Percentiles rank a stretch among this genome's conserved stretches.
Evolutionary conservation across 2,329 filamentous ascomycete genomes (phyloP).

Genomic region (Cladophialophora psammophila): DNA sequence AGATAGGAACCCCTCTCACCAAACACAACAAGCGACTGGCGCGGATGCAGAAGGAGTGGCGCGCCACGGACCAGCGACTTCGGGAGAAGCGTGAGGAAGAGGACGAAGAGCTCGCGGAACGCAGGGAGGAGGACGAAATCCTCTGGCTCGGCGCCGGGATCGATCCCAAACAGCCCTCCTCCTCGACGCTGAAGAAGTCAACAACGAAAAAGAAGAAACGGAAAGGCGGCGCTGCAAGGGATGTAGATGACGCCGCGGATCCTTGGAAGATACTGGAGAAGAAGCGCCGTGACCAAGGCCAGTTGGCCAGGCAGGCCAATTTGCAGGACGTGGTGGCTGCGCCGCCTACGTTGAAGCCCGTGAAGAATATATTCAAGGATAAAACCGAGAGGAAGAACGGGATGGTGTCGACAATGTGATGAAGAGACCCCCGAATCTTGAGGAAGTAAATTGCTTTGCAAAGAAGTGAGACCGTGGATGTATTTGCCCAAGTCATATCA

Average conservation of each 20-base stretch:
- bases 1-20: slow-evolving; percentile 68
- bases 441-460: background rate
- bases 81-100: slow-evolving; percentile 81
- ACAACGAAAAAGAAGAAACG: slow-evolving; percentile 53
- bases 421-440: background rate
- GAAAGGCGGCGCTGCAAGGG: slow-evolving; percentile 49
- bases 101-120: slow-evolving; percentile 68
- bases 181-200: slow-evolving; percentile 60
- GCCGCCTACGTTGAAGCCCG: slow-evolving; percentile 73
- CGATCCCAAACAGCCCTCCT: slow-evolving; percentile 48
- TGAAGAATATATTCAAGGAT: slow-evolving; percentile 40
- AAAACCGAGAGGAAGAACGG: slow-evolving; percentile 5
- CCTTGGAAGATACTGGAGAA: slow-evolving; percentile 78
- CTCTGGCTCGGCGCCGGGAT: slow-evolving; percentile 63
- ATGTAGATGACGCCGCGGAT: slow-evolving; percentile 68
- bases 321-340: slow-evolving; percentile 62
- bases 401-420: background rate
- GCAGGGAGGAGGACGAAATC: slow-evolving; percentile 68
- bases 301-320: slow-evolving; percentile 45
- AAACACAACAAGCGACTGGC: slow-evolving; percentile 83
- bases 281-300: slow-evolving; percentile 64
- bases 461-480: background rate
- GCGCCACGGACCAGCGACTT: slow-evolving; percentile 60
- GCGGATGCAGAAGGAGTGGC: slow-evolving; percentile 66
- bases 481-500: background rate